Evolutionary conservation across 2,329 filamentous ascomycete genomes (phyloP).

Genomic region (Verticillium zaregamsianum): DNA sequence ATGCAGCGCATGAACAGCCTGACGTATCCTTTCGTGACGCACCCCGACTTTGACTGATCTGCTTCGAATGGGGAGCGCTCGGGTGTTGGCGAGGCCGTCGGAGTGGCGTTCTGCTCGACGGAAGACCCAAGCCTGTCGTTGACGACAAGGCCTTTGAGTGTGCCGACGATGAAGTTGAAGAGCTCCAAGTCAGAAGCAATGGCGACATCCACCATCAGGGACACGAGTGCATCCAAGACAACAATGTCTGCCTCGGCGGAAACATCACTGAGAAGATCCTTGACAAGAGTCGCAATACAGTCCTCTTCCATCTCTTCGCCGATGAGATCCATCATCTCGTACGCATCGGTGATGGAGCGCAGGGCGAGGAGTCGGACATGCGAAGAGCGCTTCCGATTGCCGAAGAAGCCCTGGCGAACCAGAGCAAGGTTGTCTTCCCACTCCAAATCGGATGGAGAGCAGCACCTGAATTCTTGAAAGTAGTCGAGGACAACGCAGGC

Average conservation of each 20-base stretch:
- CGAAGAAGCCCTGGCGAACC: conserved; percentile 60
- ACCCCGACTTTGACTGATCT: conserved; percentile 58
- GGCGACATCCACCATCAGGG: conserved; percentile 61
- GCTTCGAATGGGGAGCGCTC: conserved; percentile 15
- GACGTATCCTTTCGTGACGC: conserved; percentile 67
- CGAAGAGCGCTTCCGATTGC: conserved; percentile 55
- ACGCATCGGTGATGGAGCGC: conserved; percentile 54
- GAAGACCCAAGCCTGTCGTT: conserved; percentile 44
- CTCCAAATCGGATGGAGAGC: conserved; percentile 64
- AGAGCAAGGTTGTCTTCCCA: conserved; percentile 63
- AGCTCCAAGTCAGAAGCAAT: conserved; percentile 53
- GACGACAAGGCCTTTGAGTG: conserved; percentile 45
- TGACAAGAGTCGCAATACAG: conserved; percentile 54
- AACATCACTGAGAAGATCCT: conserved; percentile 57
- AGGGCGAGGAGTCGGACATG: conserved; percentile 60
- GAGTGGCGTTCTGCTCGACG: conserved; percentile 20
- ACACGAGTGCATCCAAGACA: conserved; percentile 61
- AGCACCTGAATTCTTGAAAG: conserved; percentile 64
- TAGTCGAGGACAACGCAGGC: conserved; percentile 62
- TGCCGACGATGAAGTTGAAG: conserved; percentile 55
- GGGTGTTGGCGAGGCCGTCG: conserved; percentile 18
- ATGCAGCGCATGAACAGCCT: conserved; percentile 73
- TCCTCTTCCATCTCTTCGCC: conserved; percentile 52
- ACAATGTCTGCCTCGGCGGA: conserved; percentile 58
- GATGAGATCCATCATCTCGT: conserved; percentile 54